Evolutionary conservation across 305 asterid genomes (phyloP).

Genomic region (Fraxinus dipetala): DNA sequence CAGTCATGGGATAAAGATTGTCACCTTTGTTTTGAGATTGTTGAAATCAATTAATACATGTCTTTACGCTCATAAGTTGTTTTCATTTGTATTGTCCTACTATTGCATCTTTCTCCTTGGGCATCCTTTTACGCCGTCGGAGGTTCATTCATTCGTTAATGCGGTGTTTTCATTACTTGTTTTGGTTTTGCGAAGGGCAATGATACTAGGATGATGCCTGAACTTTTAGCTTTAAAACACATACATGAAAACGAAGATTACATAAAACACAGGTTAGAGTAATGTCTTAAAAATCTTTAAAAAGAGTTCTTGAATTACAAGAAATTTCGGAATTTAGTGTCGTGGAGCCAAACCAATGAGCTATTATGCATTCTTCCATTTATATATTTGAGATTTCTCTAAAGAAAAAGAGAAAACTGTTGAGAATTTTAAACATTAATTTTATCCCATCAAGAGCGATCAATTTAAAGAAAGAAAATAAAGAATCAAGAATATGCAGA

Average conservation of each 20-base stretch:
- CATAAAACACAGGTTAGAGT: background rate
- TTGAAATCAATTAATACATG: background rate
- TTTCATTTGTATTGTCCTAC: background rate
- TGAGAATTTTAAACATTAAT: background rate
- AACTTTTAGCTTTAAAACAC: background rate
- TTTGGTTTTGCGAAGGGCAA: background rate
- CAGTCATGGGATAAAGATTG: background rate
- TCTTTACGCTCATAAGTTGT: background rate
- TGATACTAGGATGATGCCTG: background rate
- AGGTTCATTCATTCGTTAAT: background rate
- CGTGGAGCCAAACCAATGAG: background rate
- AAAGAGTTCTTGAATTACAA: background rate
- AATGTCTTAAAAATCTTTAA: background rate
- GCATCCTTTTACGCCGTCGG: background rate
- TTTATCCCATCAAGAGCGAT: too few relatives aligned
- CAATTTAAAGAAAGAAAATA: background rate
- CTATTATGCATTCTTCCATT: background rate
- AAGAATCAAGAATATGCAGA: too few relatives aligned
- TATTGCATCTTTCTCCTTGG: background rate
- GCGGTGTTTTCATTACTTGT: background rate
- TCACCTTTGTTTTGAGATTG: background rate
- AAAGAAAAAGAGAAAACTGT: background rate
- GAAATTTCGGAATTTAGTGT: background rate
- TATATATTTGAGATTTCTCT: background rate
- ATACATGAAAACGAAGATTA: background rate